A percentile compares a stretch with the other conserved stretches of the same genome.
Conservation (phyloP, 192 early-diverging fungal genomes). For the Kappamyces sp. region DNA sequence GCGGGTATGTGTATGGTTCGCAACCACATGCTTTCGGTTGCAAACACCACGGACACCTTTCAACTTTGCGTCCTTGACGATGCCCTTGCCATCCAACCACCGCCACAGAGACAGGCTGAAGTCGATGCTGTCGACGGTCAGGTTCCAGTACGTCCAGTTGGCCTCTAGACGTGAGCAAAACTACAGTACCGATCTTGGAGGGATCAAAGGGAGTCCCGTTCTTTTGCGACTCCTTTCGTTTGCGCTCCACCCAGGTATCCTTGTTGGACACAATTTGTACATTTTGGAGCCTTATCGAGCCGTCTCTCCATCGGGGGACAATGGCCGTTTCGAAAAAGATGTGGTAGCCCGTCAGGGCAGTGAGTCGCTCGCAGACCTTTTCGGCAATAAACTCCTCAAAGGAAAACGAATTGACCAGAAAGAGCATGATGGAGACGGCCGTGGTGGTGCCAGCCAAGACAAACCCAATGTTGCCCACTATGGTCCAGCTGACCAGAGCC, state of each 20-base stretch:
- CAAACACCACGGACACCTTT: slow-evolving; percentile 79
- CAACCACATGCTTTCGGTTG: slow-evolving; percentile 76
- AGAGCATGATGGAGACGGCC: slow-evolving; percentile 72
- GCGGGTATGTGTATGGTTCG: slow-evolving; percentile 64
- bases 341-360: slow-evolving; percentile 69
- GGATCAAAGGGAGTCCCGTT: slow-evolving; percentile 15
- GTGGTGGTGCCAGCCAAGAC: slow-evolving; percentile 85
- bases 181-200: slow-evolving; percentile 42
- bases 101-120: slow-evolving; percentile 79
- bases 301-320: slow-evolving; percentile 86
- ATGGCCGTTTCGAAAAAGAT: slow-evolving; percentile 89
- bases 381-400: slow-evolving; percentile 82
- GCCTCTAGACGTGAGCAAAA: neutral
- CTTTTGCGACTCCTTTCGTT: slow-evolving; percentile 14
- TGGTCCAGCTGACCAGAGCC: slow-evolving; percentile 82
- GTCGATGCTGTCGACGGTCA: slow-evolving; percentile 74
- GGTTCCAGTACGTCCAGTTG: slow-evolving; percentile 86
- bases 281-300: slow-evolving; percentile 80
- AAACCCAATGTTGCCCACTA: slow-evolving; percentile 80
- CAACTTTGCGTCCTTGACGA: slow-evolving; percentile 74
- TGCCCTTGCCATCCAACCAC: slow-evolving; percentile 73
- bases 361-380: slow-evolving; percentile 73
- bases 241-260: slow-evolving; percentile 34
- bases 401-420: slow-evolving; percentile 73
- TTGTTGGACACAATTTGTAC: slow-evolving; percentile 52